phyloP scores from a whole-genome alignment of 352 stramenopile genomes.

The Globisporangium parvum region DNA sequence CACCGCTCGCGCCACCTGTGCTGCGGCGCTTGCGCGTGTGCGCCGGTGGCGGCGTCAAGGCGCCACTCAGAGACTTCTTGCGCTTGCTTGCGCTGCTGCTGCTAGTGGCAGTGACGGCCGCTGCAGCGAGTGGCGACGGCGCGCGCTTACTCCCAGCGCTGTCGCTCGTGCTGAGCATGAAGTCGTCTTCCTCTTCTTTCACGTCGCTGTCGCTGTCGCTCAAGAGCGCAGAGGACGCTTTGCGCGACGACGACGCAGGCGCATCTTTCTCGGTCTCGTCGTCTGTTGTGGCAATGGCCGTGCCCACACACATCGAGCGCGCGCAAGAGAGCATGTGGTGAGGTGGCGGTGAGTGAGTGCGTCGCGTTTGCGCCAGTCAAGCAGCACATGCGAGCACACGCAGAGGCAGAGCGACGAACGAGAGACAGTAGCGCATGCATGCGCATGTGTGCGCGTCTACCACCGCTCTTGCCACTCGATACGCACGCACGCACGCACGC shows the following conservation, averaged over 20 bases:
- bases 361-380: too few species aligned
- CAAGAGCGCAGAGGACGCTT: neutral
- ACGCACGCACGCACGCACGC: neutral
- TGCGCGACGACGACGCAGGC: neutral
- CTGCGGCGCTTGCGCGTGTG: constrained; percentile 33
- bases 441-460: neutral
- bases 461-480: neutral
- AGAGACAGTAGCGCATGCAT: too few species aligned
- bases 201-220: constrained; percentile 25
- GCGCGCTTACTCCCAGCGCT: neutral
- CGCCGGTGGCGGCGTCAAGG: constrained; percentile 6
- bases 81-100: neutral
- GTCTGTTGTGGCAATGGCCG: too few species aligned
- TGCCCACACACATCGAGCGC: too few species aligned
- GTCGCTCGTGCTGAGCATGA: neutral
- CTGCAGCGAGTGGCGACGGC: neutral
- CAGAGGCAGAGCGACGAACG: too few species aligned
- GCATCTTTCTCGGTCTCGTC: neutral
- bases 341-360: too few species aligned
- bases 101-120: neutral
- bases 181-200: constrained; percentile 15
- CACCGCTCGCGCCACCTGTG: neutral
- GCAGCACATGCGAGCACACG: too few species aligned
- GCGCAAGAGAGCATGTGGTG: too few species aligned
- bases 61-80: constrained; percentile 3